Percentiles rank a stretch among this genome's conserved stretches.
phyloP scores from a whole-genome alignment of 2,329 filamentous ascomycete species.

The Hypoxylon sp. region DNA sequence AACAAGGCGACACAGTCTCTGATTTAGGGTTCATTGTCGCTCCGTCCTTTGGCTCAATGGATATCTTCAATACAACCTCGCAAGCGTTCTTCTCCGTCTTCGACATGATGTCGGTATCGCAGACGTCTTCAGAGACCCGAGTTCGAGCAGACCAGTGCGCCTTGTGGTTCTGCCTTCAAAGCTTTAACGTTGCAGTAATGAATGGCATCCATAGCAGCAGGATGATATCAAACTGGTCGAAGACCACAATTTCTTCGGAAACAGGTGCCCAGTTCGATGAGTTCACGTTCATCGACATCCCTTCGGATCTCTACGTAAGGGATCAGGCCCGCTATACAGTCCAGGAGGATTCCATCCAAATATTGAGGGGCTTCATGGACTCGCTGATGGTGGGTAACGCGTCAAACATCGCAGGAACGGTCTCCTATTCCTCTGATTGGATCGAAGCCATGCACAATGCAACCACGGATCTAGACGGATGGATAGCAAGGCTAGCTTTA shows the following conservation, averaged over 20 bases:
- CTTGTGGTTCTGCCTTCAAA: slow-evolving; percentile 58
- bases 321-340: slow-evolving; percentile 53
- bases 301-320: slow-evolving; percentile 49
- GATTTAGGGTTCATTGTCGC: slow-evolving; percentile 54
- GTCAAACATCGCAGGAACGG: slow-evolving; percentile 47
- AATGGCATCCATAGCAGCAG: slow-evolving; percentile 52
- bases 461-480: slow-evolving; percentile 51
- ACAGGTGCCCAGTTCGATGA: slow-evolving; percentile 51
- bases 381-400: slow-evolving; percentile 54
- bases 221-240: slow-evolving; percentile 52
- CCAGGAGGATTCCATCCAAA: slow-evolving; percentile 52
- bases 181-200: slow-evolving; percentile 51
- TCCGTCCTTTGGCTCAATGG: slow-evolving; percentile 46
- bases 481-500: slow-evolving; percentile 55
- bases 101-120: slow-evolving; percentile 54
- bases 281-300: slow-evolving; percentile 55
- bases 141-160: slow-evolving; percentile 54
- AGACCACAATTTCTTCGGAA: slow-evolving; percentile 49
- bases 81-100: slow-evolving; percentile 56
- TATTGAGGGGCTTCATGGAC: slow-evolving; percentile 55
- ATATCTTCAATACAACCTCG: slow-evolving; percentile 37
- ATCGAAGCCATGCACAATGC: slow-evolving; percentile 57
- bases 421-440: slow-evolving; percentile 59
- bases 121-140: slow-evolving; percentile 39
- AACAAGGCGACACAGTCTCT: slow-evolving; percentile 42